Percentiles rank a stretch among this genome's conserved stretches.
Conservation (phyloP, 2,329 filamentous ascomycete genomes). For the Alternaria alternata region DNA sequence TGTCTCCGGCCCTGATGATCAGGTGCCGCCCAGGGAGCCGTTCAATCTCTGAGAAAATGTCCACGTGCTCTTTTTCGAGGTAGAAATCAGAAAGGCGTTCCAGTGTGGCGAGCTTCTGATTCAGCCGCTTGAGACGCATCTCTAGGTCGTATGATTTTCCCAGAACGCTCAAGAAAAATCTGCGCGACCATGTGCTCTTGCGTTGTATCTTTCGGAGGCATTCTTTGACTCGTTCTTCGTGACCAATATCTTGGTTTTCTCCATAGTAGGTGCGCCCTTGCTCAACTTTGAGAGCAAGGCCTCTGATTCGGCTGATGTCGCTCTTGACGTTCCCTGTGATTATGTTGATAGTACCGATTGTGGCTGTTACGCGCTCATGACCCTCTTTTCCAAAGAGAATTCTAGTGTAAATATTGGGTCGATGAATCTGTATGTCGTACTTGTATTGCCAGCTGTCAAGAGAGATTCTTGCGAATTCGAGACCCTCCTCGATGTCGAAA, state of each 20-base stretch:
- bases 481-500: slow-evolving; percentile 32
- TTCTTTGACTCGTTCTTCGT: slow-evolving; percentile 26
- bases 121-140: slow-evolving; percentile 24
- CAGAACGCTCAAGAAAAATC: slow-evolving; percentile 31
- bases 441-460: slow-evolving; percentile 36
- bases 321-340: slow-evolving; percentile 18
- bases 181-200: slow-evolving; percentile 30
- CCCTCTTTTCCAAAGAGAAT: slow-evolving; percentile 35
- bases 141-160: slow-evolving; percentile 29
- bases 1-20: slow-evolving; percentile 25
- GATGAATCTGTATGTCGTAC: slow-evolving; percentile 30
- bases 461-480: slow-evolving; percentile 28
- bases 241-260: slow-evolving; percentile 5
- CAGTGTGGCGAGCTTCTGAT: slow-evolving; percentile 30
- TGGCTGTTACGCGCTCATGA: slow-evolving; percentile 24
- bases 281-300: slow-evolving; percentile 24
- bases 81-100: slow-evolving; percentile 35
- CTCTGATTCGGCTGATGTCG: slow-evolving; percentile 30
- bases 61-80: slow-evolving; percentile 36
- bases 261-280: slow-evolving; percentile 4
- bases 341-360: slow-evolving; percentile 24
- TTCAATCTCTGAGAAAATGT: slow-evolving; percentile 30
- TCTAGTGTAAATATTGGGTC: slow-evolving; percentile 29
- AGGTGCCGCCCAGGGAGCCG: slow-evolving; percentile 33
- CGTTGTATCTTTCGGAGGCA: slow-evolving; percentile 28